These are phyloP conservation scores for Pythium aphanidermatum DNA, from an alignment of 352 stramenopile genomes.

Conservation along the genomic window DNA sequence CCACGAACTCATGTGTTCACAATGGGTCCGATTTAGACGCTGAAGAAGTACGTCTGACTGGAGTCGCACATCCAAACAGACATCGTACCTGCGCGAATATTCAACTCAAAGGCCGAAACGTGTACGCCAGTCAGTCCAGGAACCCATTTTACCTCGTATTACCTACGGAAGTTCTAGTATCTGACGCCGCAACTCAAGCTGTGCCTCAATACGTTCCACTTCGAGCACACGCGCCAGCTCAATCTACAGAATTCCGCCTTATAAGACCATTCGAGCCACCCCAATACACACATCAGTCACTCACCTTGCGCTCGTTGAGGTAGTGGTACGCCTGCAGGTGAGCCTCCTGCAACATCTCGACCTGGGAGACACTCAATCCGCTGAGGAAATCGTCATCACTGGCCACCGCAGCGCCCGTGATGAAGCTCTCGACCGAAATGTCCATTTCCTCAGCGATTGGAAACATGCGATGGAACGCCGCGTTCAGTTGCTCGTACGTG, in stretches of 20 bases:
- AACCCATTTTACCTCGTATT: too few relatives aligned
- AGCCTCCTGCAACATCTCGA: constrained; percentile 77
- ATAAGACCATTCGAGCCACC: constrained; percentile 3
- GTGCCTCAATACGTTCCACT: constrained; percentile 59
- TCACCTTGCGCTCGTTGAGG: constrained; percentile 79
- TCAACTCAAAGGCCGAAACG: too few relatives aligned
- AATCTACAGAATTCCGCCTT: constrained; percentile 29
- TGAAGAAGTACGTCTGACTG: too few relatives aligned
- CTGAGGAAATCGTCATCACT: constrained; percentile 37
- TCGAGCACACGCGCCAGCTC: constrained; percentile 70
- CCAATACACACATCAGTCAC: not conserved
- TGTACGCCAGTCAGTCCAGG: too few relatives aligned
- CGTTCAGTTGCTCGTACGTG: constrained; percentile 47
- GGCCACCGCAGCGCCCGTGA: constrained; percentile 45
- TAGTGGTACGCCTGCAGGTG: constrained; percentile 78
- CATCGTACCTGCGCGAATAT: too few relatives aligned
- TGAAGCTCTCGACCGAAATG: constrained; percentile 69
- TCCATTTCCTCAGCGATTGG: constrained; percentile 69
- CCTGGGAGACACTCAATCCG: constrained; percentile 74
- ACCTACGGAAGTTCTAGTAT: constrained; percentile 40
- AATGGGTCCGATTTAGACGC: too few relatives aligned
- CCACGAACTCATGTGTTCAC: too few relatives aligned
- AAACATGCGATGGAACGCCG: constrained; percentile 55
- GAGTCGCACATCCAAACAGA: too few relatives aligned
- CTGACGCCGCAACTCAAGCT: constrained; percentile 60